Conservation (phyloP, 192 early-diverging fungal genomes). For the Podila horticola region DNA sequence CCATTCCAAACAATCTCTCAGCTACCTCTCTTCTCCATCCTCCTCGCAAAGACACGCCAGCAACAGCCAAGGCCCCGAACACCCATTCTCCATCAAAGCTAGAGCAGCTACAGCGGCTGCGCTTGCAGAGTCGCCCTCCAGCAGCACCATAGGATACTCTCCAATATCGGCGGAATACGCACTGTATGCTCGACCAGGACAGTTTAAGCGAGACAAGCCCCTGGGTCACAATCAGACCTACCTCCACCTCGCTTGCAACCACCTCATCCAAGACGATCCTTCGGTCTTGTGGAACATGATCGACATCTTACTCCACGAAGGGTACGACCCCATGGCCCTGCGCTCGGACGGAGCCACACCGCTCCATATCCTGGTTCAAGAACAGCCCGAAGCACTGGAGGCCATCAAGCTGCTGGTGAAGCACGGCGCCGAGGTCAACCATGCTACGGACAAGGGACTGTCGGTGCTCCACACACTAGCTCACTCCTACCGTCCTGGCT, state of each 20-base stretch:
- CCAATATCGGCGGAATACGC: conserved; percentile 42
- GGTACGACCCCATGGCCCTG: conserved; percentile 42
- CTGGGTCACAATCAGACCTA: conserved; percentile 44
- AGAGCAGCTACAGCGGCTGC: conserved; percentile 16
- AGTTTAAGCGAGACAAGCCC: conserved; percentile 36
- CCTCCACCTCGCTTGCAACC: conserved; percentile 41
- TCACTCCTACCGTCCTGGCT: conserved; percentile 62
- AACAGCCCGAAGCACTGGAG: conserved; percentile 41
- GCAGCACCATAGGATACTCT: not conserved
- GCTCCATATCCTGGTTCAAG: conserved; percentile 44
- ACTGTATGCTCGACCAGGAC: conserved; percentile 48
- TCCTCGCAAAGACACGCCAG: not conserved
- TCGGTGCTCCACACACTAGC: conserved; percentile 43
- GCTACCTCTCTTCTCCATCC: not conserved
- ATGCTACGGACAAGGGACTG: conserved; percentile 42
- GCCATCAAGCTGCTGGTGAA: conserved; percentile 56
- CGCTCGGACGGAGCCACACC: conserved; percentile 38
- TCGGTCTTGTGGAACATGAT: conserved; percentile 49
- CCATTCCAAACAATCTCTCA: not conserved
- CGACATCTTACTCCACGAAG: conserved; percentile 47
- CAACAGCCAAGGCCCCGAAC: not conserved
- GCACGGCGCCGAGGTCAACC: conserved; percentile 67
- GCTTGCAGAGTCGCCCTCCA: not conserved
- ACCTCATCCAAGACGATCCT: conserved; percentile 36
- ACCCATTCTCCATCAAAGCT: conserved; percentile 29